Base-by-base conservation (phyloP, 148 eudicot species). In the Rheum nobile region DNA sequence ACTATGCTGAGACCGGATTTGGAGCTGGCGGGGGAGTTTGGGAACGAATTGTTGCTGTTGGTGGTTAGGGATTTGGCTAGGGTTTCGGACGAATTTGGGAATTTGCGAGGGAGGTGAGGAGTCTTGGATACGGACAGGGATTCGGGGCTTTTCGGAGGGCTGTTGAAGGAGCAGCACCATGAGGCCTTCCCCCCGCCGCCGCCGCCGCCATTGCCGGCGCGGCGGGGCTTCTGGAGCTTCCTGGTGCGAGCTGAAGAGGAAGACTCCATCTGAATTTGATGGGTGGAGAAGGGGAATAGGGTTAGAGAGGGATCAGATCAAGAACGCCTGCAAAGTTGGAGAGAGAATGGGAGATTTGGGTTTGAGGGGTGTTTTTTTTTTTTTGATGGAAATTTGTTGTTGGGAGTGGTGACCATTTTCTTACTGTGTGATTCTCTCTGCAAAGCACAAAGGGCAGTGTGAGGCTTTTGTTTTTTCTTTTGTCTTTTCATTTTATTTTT, bases 161-260 rank as follows among this genome's bases (percentile, higher is more conserved):
- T 79, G 50, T 91, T 76, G 82, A 91, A 91, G 26, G 97, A 86
- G 83, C 97, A 91, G 72, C 97, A 91, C 93, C 97, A 91, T 28
- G 90, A 83, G 0, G 79, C 46, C 22, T 65, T 65, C 3, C 70
- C 63, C 7, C 38, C 42, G 1, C 41, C 59, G 19, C 70, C 65
- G 11, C 76, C 61, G 17, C 76, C 67, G 22, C 72, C 57, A 13
- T 78, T 32, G 11, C 76, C 28, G n/a, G 75, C 80, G 22, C 79
- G 90, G 73, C 86, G 88, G 32, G 75, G 39, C 50, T 76, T 80
- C 72, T 39, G 72, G 83, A 57, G 82, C 77, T 31, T 84, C 82
- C 32, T 74, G 80, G 61, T 65, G 78, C 70, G 70, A 34, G 70
- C 59, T 76, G 11, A 48, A 7, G 75, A 52, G 59, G 70, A 65